Evolutionary conservation across 257 asterid species (phyloP).

Genomic region (Przewalskia tangutica): DNA sequence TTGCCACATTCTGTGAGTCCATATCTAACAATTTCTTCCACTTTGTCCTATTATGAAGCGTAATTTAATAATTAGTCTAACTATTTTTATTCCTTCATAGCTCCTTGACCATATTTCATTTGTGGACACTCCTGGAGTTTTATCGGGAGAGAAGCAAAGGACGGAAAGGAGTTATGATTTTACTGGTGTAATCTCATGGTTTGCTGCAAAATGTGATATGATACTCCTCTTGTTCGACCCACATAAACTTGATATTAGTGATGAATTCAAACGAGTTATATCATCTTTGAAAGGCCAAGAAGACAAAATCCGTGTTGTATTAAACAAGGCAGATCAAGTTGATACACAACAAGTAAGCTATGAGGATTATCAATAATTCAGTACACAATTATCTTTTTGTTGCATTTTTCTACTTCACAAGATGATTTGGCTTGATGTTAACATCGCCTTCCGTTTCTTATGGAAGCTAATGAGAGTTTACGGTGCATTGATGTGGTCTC

Average conservation of each 20-base stretch:
- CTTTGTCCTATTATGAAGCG: neutral
- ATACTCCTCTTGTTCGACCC: slow-evolving; percentile 92
- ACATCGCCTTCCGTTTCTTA: neutral
- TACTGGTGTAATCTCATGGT: slow-evolving; percentile 97
- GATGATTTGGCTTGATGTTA: neutral
- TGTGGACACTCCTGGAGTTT: slow-evolving; percentile 97
- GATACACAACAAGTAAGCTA: slow-evolving; percentile 79
- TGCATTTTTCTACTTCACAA: neutral
- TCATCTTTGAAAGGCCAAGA: slow-evolving; percentile 88
- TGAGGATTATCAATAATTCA: neutral
- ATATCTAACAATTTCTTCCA: neutral
- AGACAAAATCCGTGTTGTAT: slow-evolving; percentile 88
- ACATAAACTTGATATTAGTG: slow-evolving; percentile 94
- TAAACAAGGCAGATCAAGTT: slow-evolving; percentile 94
- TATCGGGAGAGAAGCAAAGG: slow-evolving; percentile 94
- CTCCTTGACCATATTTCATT: slow-evolving; percentile 75
- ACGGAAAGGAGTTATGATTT: slow-evolving; percentile 93
- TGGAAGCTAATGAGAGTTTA: slow-evolving; percentile 91
- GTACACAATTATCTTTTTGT: neutral
- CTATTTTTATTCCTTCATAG: slow-evolving; percentile 15
- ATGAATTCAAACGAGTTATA: slow-evolving; percentile 85
- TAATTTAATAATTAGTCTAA: neutral
- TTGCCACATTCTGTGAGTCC: slow-evolving; percentile 91
- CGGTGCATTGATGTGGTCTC: slow-evolving; percentile 99
- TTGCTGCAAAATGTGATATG: slow-evolving; percentile 89